Conservation (phyloP, 2,329 filamentous ascomycete genomes). For the Trichoderma asperellum region DNA sequence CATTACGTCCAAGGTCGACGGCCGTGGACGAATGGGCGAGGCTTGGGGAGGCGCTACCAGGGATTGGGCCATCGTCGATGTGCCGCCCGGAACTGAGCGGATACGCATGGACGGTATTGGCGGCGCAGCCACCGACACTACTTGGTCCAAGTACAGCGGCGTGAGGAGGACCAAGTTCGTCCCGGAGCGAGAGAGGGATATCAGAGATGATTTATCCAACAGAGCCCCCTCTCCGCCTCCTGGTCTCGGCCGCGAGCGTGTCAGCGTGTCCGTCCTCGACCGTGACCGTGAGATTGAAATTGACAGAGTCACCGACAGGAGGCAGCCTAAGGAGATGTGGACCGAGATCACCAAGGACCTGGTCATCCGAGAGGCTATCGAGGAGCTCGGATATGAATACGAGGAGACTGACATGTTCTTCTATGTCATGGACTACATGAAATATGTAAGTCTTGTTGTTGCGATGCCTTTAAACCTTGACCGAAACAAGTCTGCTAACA, state of each 20-base stretch:
- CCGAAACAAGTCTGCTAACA: constrained; percentile 40
- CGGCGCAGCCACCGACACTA: constrained; percentile 74
- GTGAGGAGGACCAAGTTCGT: constrained; percentile 75
- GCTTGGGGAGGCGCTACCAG: constrained; percentile 73
- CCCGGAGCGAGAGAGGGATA: constrained; percentile 55
- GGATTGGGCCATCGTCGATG: constrained; percentile 81
- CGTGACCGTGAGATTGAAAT: constrained; percentile 56
- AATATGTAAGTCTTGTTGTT: constrained; percentile 68
- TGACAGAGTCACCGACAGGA: constrained; percentile 59
- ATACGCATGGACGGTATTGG: constrained; percentile 82
- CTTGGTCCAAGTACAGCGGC: constrained; percentile 79
- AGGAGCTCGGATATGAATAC: constrained; percentile 81
- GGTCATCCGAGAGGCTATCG: constrained; percentile 83
- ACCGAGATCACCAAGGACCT: constrained; percentile 96
- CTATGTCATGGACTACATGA: constrained; percentile 88
- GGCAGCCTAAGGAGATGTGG: constrained; percentile 72
- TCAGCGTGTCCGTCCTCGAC: constrained; percentile 54
- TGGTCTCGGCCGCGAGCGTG: constrained; percentile 42
- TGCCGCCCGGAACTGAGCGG: constrained; percentile 80
- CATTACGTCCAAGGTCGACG: constrained; percentile 58
- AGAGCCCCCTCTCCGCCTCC: constrained; percentile 35
- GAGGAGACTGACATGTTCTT: constrained; percentile 90
- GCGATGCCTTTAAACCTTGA: neutral
- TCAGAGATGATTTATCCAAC: constrained; percentile 47
- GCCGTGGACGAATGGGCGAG: constrained; percentile 70